Conservation (phyloP, 176 grass and related monocot species). For the Lolium rigidum region DNA sequence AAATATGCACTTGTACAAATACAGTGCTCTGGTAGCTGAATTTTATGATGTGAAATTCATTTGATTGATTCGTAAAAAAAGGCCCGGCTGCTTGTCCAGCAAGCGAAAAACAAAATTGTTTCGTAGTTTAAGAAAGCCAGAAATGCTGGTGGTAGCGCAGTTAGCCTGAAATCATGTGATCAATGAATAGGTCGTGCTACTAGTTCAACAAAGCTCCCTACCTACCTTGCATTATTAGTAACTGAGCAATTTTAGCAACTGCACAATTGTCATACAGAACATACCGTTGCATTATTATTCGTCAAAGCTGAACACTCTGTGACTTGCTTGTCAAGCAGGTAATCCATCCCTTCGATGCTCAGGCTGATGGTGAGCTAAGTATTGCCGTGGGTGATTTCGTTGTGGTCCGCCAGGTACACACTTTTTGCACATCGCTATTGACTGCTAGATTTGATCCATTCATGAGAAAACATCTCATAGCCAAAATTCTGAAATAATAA, state of each 20-base stretch:
- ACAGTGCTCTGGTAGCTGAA: constrained; percentile 18
- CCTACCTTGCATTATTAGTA: constrained; percentile 23
- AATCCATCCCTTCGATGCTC: constrained; percentile 90
- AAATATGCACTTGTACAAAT: constrained; percentile 7
- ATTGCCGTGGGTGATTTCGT: constrained; percentile 81
- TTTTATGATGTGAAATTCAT: constrained; percentile 12
- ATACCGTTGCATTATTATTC: constrained; percentile 10
- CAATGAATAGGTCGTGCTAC: background rate
- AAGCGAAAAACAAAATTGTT: background rate
- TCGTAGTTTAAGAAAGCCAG: constrained; percentile 1
- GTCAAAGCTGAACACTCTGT: constrained; percentile 27
- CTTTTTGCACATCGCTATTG: constrained; percentile 4
- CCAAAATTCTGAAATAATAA: constrained; percentile 31
- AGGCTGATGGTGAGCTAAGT: constrained; percentile 90
- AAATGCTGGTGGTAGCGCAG: constrained; percentile 4
- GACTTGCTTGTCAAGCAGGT: constrained; percentile 56
- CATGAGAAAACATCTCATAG: background rate
- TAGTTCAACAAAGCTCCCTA: constrained; percentile 27
- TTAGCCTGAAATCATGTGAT: constrained; percentile 30
- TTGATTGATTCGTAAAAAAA: constrained; percentile 2
- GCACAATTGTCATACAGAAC: background rate
- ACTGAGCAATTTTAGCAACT: background rate
- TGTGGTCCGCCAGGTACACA: constrained; percentile 84
- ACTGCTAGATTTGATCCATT: background rate
- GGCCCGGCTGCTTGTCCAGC: constrained; percentile 19